A percentile compares a stretch with the other conserved stretches of the same genome.
Conservation (phyloP, 805 yeast genomes). For the Candida oleophila region DNA sequence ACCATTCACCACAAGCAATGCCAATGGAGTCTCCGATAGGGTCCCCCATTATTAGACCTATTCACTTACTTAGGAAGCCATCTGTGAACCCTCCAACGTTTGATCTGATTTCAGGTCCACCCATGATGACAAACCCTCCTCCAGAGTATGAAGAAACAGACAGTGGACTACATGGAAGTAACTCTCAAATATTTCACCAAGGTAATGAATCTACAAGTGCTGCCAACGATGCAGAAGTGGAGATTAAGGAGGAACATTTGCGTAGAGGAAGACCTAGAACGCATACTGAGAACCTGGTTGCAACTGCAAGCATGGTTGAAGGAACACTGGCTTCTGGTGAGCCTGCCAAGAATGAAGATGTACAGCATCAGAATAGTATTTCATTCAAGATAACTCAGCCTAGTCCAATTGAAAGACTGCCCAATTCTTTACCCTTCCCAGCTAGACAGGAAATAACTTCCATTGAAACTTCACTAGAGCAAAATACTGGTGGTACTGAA, state of each 20-base stretch:
- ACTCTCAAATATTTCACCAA: background rate
- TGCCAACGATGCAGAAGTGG: background rate
- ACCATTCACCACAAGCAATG: constrained; percentile 64
- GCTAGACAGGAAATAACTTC: background rate
- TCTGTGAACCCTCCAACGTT: constrained; percentile 66
- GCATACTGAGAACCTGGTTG: background rate
- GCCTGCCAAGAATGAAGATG: too few species aligned
- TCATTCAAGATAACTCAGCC: background rate
- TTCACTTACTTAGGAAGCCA: constrained; percentile 54
- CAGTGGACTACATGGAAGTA: background rate
- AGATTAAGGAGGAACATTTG: background rate
- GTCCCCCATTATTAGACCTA: constrained; percentile 45
- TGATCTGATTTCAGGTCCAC: constrained; percentile 25
- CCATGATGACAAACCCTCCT: constrained; percentile 18
- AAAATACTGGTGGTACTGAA: background rate
- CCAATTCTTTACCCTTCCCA: background rate
- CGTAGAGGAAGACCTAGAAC: constrained; percentile 1
- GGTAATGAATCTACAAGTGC: background rate
- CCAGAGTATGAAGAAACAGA: constrained; percentile 31
- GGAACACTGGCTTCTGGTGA: too few species aligned
- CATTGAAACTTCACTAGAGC: background rate
- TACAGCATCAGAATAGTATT: background rate
- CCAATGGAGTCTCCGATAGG: constrained; percentile 51
- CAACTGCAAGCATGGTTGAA: too few species aligned
- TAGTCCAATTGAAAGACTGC: background rate